Evolutionary conservation across 352 stramenopile genomes (phyloP).

Genomic region (Aphanomyces euteiches): DNA sequence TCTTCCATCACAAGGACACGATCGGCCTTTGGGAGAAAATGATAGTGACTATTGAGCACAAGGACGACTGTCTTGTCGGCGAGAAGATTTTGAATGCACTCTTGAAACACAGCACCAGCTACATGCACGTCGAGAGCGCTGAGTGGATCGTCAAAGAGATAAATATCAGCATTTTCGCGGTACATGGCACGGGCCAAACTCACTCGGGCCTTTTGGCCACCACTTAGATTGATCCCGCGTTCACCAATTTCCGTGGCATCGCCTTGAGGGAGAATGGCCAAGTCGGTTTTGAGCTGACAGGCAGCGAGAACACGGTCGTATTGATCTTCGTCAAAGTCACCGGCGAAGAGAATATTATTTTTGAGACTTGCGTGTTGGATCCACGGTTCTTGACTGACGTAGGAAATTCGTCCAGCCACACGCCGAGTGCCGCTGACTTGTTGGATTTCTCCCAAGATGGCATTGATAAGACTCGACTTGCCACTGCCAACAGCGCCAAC

Average conservation of each 20-base stretch:
- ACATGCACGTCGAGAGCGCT: slow-evolving; percentile 97
- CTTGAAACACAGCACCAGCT: slow-evolving; percentile 89
- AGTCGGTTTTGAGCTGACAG: slow-evolving; percentile 73
- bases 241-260: slow-evolving; percentile 97
- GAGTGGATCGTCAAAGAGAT: slow-evolving; percentile 96
- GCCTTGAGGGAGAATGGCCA: slow-evolving; percentile 86
- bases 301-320: slow-evolving; percentile 48
- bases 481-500: slow-evolving; percentile 58
- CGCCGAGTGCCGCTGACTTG: slow-evolving; percentile 42
- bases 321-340: slow-evolving; percentile 29
- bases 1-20: slow-evolving; percentile 61
- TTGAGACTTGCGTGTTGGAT: slow-evolving; percentile 39
- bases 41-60: slow-evolving; percentile 93
- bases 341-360: slow-evolving; percentile 42
- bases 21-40: slow-evolving; percentile 64
- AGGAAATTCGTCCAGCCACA: slow-evolving; percentile 27
- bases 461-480: slow-evolving; percentile 66
- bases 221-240: slow-evolving; percentile 96
- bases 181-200: slow-evolving; percentile 93
- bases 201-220: slow-evolving; percentile 93
- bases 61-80: slow-evolving; percentile 87
- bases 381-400: slow-evolving; percentile 41
- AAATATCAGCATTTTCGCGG: slow-evolving; percentile 46
- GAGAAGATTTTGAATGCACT: slow-evolving; percentile 89
- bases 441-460: slow-evolving; percentile 93